Percentiles rank a stretch among this genome's conserved stretches.
Evolutionary conservation across 208 protist species (phyloP).

Genomic region (Leishmania gerbilli): DNA sequence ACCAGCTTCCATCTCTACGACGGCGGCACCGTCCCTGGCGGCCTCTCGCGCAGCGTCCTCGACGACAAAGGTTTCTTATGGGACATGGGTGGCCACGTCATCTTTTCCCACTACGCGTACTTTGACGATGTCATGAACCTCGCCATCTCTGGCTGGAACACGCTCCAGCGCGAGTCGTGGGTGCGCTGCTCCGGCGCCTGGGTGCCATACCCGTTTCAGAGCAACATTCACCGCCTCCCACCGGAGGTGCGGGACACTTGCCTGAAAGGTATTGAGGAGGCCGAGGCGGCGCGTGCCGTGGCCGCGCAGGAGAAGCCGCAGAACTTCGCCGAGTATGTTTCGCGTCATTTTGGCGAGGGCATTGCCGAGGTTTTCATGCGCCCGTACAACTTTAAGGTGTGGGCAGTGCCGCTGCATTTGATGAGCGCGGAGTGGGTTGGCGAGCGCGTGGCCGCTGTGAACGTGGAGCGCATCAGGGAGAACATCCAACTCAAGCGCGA

Average conservation of each 20-base stretch:
- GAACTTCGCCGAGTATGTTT: conserved; percentile 63
- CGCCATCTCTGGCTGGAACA: conserved; percentile 49
- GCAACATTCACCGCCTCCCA: conserved; percentile 79
- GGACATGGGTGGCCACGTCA: conserved; percentile 82
- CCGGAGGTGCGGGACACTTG: conserved; percentile 40
- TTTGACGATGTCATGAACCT: conserved; percentile 81
- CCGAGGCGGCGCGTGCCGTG: conserved; percentile 12
- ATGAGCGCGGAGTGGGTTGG: conserved; percentile 78
- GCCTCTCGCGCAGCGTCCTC: conserved; percentile 56
- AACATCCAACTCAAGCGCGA: conserved; percentile 55
- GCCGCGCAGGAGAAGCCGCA: conserved; percentile 15
- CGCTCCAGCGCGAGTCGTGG: conserved; percentile 60
- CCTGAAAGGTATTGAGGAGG: conserved; percentile 51
- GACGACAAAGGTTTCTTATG: conserved; percentile 71
- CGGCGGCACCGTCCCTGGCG: conserved; percentile 35
- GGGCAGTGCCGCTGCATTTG: conserved; percentile 63
- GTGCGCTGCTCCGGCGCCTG: conserved; percentile 50
- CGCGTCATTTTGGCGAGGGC: conserved; percentile 59
- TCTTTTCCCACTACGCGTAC: conserved; percentile 87
- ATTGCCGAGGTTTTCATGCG: conserved; percentile 74
- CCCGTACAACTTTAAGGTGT: conserved; percentile 87
- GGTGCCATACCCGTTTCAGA: conserved; percentile 83
- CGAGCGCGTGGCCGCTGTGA: conserved; percentile 74
- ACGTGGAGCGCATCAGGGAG: conserved; percentile 53
- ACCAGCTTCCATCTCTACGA: conserved; percentile 64